Base-by-base conservation (phyloP, 2,329 filamentous ascomycete species). In the Dactylella cylindrospora region DNA sequence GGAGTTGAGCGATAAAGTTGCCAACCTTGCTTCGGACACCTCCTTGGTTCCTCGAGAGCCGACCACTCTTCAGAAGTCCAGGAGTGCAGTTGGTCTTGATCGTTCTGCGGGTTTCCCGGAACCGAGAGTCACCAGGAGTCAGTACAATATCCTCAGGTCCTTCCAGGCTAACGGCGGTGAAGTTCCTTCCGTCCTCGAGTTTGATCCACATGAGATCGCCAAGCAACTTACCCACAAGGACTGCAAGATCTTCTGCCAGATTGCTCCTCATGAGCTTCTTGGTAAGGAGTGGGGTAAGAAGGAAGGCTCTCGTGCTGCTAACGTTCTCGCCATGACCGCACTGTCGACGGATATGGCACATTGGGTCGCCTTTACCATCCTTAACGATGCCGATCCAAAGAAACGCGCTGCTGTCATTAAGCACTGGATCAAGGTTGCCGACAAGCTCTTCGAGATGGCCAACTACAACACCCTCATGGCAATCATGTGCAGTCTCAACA, bases 381-480 rank as follows among this genome's bases (percentile, higher is more conserved):
- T 98, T 10, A 83, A 88, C 52, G 80, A 89, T 54, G 80, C 87
- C n/a, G 93, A 97, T 71, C 84, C 86, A 20, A 97, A 97, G 80
- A 95, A 91, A 76, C 83, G 93, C 20, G 91, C 93, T 0, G 76
- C 81, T 1, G 82, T 90, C 46, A 93, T 98, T 75, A 97, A 98
- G 76, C 90, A 97, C 68, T 98, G 93, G 93, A 88, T 96, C 72
- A 98, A 97, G 77, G 84, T 97, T 67, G 89, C 88, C 0, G 80
- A 86, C 68, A 88, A 87, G 69, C 95, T 89, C 67, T 77, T 94
- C 3, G 88, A 93, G 70, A 79, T 97, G 20, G 86, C 93, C 75
- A 98, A 98, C 75, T 98, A 96, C 69, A 91, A 98, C 70, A 88
- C 89, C 0, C 76, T 98, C 8, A 96, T 97, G 90, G 90, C 93